A percentile compares a stretch with the other conserved stretches of the same genome.
Evolutionary conservation across 768 basidiomycete genomes (phyloP).

Genomic region (Mycena belliarum): DNA sequence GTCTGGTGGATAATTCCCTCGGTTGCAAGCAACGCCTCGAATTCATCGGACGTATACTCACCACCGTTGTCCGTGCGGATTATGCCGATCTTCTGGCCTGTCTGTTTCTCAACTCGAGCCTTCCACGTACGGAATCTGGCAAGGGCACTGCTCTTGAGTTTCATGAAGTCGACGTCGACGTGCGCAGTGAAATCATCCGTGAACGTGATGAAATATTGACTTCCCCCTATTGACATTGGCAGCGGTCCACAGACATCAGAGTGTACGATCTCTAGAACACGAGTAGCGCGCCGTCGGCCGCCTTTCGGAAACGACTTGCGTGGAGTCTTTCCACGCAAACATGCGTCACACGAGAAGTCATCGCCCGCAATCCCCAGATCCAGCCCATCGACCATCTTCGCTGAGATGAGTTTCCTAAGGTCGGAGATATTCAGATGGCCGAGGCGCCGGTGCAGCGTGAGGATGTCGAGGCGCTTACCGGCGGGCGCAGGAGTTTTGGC

Average conservation of each 20-base stretch:
- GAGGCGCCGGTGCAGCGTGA: background rate
- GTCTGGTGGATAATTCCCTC: background rate
- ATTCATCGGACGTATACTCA: background rate
- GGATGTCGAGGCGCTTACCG: conserved; percentile 1
- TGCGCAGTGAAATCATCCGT: background rate
- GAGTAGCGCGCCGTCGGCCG: background rate
- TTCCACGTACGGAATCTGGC: background rate
- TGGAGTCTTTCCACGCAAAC: background rate
- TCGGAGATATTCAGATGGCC: background rate
- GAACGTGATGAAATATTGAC: conserved; percentile 1
- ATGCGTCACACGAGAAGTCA: background rate
- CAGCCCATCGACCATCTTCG: background rate
- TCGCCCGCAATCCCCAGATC: background rate
- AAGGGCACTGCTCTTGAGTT: background rate
- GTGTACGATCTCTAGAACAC: conserved; percentile 6
- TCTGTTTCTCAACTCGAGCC: background rate
- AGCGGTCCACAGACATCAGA: background rate
- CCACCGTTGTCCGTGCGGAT: background rate
- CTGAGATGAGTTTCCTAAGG: background rate
- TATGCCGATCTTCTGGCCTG: background rate
- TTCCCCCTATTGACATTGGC: background rate
- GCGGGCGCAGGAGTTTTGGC: background rate
- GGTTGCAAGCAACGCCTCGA: background rate
- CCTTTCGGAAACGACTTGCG: background rate
- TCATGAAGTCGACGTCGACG: background rate